phyloP scores from a whole-genome alignment of 2,329 filamentous ascomycete genomes.

The Dactylella cylindrospora region DNA sequence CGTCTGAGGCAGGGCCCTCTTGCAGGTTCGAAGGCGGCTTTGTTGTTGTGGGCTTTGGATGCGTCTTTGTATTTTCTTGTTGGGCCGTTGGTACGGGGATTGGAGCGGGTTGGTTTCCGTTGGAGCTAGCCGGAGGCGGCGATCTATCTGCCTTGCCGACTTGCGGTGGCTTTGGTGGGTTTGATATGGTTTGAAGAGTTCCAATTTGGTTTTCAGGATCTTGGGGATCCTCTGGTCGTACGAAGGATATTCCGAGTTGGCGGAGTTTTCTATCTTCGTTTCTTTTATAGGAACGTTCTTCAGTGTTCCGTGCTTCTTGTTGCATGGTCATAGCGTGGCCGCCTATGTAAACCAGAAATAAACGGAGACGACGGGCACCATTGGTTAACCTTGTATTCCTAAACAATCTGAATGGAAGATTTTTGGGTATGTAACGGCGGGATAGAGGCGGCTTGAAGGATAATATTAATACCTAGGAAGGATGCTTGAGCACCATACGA shows the following conservation, averaged over 20 bases:
- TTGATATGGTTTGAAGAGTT: neutral
- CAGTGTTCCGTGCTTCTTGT: constrained; percentile 63
- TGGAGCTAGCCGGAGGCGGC: neutral
- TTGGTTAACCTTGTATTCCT: neutral
- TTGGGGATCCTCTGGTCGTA: constrained; percentile 13
- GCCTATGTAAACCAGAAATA: constrained; percentile 20
- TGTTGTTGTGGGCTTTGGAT: neutral
- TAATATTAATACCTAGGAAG: constrained; percentile 31
- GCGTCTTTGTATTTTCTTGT: neutral
- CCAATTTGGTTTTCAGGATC: neutral
- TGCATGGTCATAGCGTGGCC: constrained; percentile 53
- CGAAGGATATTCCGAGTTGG: constrained; percentile 26
- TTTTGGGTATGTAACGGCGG: neutral
- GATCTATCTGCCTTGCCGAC: no score
- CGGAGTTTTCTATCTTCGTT: constrained; percentile 34
- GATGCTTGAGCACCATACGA: constrained; percentile 2
- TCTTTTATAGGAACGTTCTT: constrained; percentile 49
- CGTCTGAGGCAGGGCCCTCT: neutral
- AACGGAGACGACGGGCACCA: neutral
- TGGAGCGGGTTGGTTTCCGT: neutral
- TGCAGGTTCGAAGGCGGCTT: neutral
- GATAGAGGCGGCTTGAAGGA: constrained; percentile 3
- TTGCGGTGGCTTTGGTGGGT: neutral
- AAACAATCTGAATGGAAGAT: neutral
- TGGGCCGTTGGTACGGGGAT: neutral